Evolutionary conservation across 495 filamentous ascomycete genomes (phyloP).

Genomic region (Penicillium longicatenatum): DNA sequence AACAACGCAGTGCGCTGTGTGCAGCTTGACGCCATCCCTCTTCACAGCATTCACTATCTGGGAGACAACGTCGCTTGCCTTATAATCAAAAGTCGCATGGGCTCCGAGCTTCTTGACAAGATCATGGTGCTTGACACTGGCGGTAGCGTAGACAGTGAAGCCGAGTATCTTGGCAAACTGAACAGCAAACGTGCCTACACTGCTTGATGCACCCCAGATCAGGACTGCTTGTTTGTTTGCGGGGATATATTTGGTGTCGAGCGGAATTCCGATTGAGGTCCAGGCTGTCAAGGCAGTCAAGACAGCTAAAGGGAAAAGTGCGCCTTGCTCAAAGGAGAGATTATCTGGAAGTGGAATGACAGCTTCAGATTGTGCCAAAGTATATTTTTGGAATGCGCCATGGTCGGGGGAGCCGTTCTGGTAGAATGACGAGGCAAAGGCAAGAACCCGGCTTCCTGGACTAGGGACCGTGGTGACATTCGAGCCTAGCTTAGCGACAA

Average conservation of each 20-base stretch:
- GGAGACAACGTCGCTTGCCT: constrained; percentile 34
- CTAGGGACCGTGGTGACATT: too few species aligned
- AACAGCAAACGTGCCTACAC: too few species aligned
- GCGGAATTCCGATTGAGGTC: constrained; percentile 37
- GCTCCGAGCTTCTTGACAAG: constrained; percentile 49
- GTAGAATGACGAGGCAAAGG: too few species aligned
- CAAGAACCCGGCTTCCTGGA: too few species aligned
- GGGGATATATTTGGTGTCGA: constrained; percentile 26
- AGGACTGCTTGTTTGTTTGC: not conserved
- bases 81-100: constrained; percentile 46
- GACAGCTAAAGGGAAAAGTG: constrained; percentile 40
- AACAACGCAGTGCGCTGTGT: constrained; percentile 28
- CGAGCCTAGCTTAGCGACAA: too few species aligned
- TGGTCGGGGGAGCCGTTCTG: constrained; percentile 25
- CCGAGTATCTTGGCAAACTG: constrained; percentile 32
- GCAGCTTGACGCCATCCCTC: constrained; percentile 34
- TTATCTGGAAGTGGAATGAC: constrained; percentile 35
- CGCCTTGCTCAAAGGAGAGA: constrained; percentile 41
- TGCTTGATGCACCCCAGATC: too few species aligned
- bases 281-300: constrained; percentile 34
- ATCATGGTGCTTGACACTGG: constrained; percentile 44
- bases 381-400: constrained; percentile 28
- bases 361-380: constrained; percentile 27
- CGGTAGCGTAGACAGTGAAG: constrained; percentile 48
- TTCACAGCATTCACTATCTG: constrained; percentile 39